Evolutionary conservation across 2,329 filamentous ascomycete species (phyloP).

Genomic region (Myriosclerotinia duriaeana): DNA sequence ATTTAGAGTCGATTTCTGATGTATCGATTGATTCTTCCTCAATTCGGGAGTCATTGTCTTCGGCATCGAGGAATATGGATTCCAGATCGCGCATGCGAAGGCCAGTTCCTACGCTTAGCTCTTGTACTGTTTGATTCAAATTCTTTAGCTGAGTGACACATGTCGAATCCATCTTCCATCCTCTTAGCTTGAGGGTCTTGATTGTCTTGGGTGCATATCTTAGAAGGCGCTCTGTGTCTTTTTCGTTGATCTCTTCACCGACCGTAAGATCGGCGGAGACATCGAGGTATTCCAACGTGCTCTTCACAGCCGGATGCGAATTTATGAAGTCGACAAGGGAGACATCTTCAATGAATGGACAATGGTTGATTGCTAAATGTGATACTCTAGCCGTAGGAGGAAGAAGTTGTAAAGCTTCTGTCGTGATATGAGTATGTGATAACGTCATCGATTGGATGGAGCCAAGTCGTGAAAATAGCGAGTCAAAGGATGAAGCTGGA

Average conservation of each 20-base stretch:
- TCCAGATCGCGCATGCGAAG: slow-evolving; percentile 31
- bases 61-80: slow-evolving; percentile 23
- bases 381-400: slow-evolving; percentile 67
- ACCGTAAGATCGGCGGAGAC: neutral
- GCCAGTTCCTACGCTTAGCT: slow-evolving; percentile 24
- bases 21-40: slow-evolving; percentile 10
- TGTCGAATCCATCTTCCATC: slow-evolving; percentile 15
- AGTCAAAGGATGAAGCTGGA: slow-evolving; percentile 12
- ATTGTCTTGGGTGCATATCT: slow-evolving; percentile 12
- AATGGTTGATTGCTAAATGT: slow-evolving; percentile 73
- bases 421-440: slow-evolving; percentile 69
- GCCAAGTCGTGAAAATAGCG: slow-evolving; percentile 16
- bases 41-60: slow-evolving; percentile 1
- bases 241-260: slow-evolving; percentile 14
- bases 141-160: slow-evolving; percentile 7
- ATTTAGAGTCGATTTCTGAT: slow-evolving; percentile 18
- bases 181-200: slow-evolving; percentile 18
- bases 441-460: slow-evolving; percentile 42
- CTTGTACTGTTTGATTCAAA: neutral
- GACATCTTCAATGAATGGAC: slow-evolving; percentile 64
- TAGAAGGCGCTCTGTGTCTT: slow-evolving; percentile 7
- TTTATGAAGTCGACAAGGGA: slow-evolving; percentile 67
- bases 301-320: slow-evolving; percentile 48
- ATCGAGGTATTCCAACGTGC: slow-evolving; percentile 16
- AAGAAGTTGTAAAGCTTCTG: slow-evolving; percentile 65